Percentiles rank a stretch among this genome's conserved stretches.
phyloP scores from a whole-genome alignment of 805 yeast species.

The Diddensiella santjacobensis region DNA sequence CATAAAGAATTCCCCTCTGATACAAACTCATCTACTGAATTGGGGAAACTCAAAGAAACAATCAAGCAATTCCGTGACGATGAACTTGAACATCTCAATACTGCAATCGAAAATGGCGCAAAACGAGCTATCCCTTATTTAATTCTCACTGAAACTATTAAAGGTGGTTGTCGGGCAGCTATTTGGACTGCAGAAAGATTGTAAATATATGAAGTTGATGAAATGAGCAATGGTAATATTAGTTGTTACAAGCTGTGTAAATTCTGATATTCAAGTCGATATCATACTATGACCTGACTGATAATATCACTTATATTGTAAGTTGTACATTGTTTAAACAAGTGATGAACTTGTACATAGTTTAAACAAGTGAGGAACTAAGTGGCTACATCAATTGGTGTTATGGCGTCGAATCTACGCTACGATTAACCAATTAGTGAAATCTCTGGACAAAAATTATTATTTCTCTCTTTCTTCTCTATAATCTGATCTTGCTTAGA shows the following conservation, averaged over 20 bases:
- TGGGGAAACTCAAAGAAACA: conserved; percentile 52
- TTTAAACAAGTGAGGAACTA: too few species aligned
- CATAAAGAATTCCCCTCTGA: conserved; percentile 58
- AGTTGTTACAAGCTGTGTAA: too few species aligned
- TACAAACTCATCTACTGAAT: conserved; percentile 48
- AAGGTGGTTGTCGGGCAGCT: conserved; percentile 78
- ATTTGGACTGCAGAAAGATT: conserved; percentile 87
- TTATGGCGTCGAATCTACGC: too few species aligned
- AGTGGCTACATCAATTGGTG: too few species aligned
- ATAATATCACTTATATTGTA: background rate
- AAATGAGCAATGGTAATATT: too few species aligned
- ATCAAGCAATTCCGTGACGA: conserved; percentile 85
- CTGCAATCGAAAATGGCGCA: conserved; percentile 89
- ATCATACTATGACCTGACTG: background rate
- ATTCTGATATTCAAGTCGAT: background rate
- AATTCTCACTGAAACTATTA: conserved; percentile 82
- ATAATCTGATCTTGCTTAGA: too few species aligned
- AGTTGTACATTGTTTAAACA: too few species aligned
- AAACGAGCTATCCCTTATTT: conserved; percentile 90
- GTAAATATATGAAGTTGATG: conserved; percentile 29
- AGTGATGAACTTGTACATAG: too few species aligned
- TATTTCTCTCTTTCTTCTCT: too few species aligned
- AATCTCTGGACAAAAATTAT: too few species aligned
- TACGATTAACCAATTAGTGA: too few species aligned
- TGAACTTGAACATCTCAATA: conserved; percentile 90